Evolutionary conservation across 2,329 filamentous ascomycete species (phyloP).

Genomic region (Pseudogymnoascus verrucosus): DNA sequence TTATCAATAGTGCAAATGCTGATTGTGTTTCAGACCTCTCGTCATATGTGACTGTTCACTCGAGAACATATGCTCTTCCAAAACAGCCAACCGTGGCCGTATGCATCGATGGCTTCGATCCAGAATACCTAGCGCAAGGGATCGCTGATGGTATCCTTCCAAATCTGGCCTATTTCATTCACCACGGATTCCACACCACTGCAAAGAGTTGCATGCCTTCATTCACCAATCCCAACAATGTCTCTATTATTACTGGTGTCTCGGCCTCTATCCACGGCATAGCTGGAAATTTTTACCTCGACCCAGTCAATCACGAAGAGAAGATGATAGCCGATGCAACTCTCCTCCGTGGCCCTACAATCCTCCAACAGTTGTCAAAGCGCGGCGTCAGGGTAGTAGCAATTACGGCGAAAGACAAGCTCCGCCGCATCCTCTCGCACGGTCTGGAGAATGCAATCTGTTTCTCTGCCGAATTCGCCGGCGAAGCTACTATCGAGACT

Average conservation of each 20-base stretch:
- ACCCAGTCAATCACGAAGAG: slow-evolving; percentile 32
- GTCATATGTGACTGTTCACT: slow-evolving; percentile 21
- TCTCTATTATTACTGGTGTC: slow-evolving; percentile 37
- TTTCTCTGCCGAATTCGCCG: slow-evolving; percentile 32
- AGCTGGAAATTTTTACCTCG: slow-evolving; percentile 37
- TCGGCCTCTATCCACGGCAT: slow-evolving; percentile 35
- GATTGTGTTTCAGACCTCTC: not conserved
- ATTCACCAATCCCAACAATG: slow-evolving; percentile 38
- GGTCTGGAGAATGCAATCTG: slow-evolving; percentile 31
- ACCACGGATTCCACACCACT: slow-evolving; percentile 32
- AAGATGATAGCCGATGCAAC: slow-evolving; percentile 35
- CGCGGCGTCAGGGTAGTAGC: slow-evolving; percentile 34
- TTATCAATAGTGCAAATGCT: not conserved
- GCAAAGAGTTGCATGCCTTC: slow-evolving; percentile 36
- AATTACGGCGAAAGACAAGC: slow-evolving; percentile 38
- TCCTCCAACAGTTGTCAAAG: slow-evolving; percentile 33
- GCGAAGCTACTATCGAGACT: slow-evolving; percentile 25
- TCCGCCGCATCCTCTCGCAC: slow-evolving; percentile 34
- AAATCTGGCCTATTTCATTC: slow-evolving; percentile 26
- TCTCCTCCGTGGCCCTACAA: slow-evolving; percentile 34
- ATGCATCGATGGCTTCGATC: slow-evolving; percentile 38
- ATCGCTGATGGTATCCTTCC: slow-evolving; percentile 30
- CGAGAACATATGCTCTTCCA: slow-evolving; percentile 27
- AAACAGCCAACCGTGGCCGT: slow-evolving; percentile 32
- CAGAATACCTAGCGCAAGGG: slow-evolving; percentile 32